Base-by-base conservation (phyloP, 164 flowering plant species). In the Vitis riparia region DNA sequence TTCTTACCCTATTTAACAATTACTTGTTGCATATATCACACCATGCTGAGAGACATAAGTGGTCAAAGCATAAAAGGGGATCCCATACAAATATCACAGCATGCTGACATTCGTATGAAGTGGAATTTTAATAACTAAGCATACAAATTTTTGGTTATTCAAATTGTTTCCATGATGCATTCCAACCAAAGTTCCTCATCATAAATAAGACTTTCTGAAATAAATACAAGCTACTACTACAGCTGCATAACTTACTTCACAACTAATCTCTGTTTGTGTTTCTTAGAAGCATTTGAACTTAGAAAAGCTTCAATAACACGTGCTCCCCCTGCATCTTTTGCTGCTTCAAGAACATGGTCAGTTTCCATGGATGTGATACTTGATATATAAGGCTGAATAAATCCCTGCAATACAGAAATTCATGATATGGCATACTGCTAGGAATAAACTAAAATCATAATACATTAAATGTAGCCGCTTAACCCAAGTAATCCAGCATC, bases 291-390 rank as follows among this genome's bases (percentile, higher is more conserved):
- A 73, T 78, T 76, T 64, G 97, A 92, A 76, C 57, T 76, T 70
- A 94, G 88, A 78, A 91, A 94, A 62, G 95, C 86, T 81, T 94
- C 99, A 69, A 94, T 63, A 59, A 88, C 96, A 53, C 92, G 86
- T 23, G 94, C 84, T 56, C 97, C 99, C 9, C 89, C 81, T 14
- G 86, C 68, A 78, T 94, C 92, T 80, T 86, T 91, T 63, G 89
- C 89, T 11, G 79, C 70, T 78, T 94, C 86, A 80, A 91, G 80
- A 61, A 85, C 79, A 55, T 84, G 85, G 23, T 74, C 82, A 17
- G 80, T 76, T 71, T 94, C 93, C 86, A 94, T 76, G 52, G 90
- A 85, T 72, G 82, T 73, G 67, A 94, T 76, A 73, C 99, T 92
- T 51, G 74, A 67, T 65, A 84, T 68, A 60, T 71, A 95, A 60